These are phyloP conservation scores for Quercus engelmannii DNA, from an alignment of 306 rosid species.

Conservation along the genomic window DNA sequence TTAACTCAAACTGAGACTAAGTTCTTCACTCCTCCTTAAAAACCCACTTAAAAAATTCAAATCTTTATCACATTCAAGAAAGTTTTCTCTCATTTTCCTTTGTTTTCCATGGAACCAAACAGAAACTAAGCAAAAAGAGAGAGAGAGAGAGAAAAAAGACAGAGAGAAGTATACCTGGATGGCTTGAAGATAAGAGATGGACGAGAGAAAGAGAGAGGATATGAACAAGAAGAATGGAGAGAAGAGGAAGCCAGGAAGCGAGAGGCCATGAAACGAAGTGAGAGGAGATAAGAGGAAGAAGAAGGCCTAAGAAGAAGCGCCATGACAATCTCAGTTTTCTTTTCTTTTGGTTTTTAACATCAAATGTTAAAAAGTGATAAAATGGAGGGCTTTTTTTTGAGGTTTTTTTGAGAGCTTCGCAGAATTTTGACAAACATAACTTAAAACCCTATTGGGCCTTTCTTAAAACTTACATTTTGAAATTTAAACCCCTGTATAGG, in stretches of 20 bases:
- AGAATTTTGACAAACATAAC: too few relatives aligned
- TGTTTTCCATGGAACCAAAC: not conserved
- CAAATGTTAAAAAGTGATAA: not conserved
- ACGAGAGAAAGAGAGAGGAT: conserved; percentile 26
- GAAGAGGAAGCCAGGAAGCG: conserved; percentile 34
- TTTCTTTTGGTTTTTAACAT: not conserved
- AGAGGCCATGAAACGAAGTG: conserved; percentile 52
- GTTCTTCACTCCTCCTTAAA: too few relatives aligned
- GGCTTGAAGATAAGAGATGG: conserved; percentile 12
- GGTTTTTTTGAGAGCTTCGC: too few relatives aligned
- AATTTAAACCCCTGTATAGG: too few relatives aligned
- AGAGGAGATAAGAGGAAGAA: conserved; percentile 19
- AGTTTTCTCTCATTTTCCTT: too few relatives aligned
- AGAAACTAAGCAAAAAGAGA: not conserved
- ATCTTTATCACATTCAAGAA: not conserved
- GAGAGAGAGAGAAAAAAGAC: not conserved
- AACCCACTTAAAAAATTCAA: not conserved
- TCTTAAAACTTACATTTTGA: too few relatives aligned
- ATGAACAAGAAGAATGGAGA: conserved; percentile 15
- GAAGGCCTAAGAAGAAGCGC: conserved; percentile 46
- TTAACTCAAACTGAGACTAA: too few relatives aligned
- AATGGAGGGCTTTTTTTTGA: too few relatives aligned
- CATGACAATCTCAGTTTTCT: conserved; percentile 23
- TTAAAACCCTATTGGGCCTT: too few relatives aligned
- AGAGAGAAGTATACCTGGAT: conserved; percentile 30